These are phyloP conservation scores for Fraxinus cuspidata DNA, from an alignment of 257 asterid genomes.

Conservation along the genomic window DNA sequence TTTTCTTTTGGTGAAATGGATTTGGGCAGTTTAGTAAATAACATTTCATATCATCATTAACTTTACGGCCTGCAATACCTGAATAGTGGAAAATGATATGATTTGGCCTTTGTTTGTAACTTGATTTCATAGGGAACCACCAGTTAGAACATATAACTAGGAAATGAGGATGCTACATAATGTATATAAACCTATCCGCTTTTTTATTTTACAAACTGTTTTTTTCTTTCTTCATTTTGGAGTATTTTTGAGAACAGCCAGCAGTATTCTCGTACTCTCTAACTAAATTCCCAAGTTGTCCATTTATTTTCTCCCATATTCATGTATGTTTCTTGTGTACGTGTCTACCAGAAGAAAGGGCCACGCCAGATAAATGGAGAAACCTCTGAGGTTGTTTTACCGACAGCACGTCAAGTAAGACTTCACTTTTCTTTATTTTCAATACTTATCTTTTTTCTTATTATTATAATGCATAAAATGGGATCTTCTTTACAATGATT, in stretches of 20 bases:
- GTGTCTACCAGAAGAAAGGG: conserved; percentile 65
- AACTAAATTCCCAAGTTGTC: conserved; percentile 18
- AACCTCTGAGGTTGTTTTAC: conserved; percentile 56
- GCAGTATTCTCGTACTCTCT: neutral
- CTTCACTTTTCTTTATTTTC: conserved; percentile 20
- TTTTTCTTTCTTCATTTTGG: neutral
- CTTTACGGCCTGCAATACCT: neutral
- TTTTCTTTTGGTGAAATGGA: neutral
- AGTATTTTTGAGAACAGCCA: neutral
- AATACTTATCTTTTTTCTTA: conserved; percentile 9
- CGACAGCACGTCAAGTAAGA: conserved; percentile 81
- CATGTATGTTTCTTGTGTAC: conserved; percentile 8
- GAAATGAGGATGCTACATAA: neutral
- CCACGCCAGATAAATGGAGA: conserved; percentile 70
- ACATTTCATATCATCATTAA: neutral
- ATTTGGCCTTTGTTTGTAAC: neutral
- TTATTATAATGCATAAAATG: conserved; percentile 9
- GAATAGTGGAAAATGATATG: neutral
- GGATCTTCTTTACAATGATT: conserved; percentile 8
- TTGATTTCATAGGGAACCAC: neutral
- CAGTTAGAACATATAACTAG: neutral
- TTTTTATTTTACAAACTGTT: neutral
- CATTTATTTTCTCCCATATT: too few relatives aligned
- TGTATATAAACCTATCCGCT: neutral
- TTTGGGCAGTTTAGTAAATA: neutral